Evolutionary conservation across 371 early-diverging fungal species (phyloP), one percentile per base, ranked within the genome.

Genomic region (Mucor irregularis): DNA sequence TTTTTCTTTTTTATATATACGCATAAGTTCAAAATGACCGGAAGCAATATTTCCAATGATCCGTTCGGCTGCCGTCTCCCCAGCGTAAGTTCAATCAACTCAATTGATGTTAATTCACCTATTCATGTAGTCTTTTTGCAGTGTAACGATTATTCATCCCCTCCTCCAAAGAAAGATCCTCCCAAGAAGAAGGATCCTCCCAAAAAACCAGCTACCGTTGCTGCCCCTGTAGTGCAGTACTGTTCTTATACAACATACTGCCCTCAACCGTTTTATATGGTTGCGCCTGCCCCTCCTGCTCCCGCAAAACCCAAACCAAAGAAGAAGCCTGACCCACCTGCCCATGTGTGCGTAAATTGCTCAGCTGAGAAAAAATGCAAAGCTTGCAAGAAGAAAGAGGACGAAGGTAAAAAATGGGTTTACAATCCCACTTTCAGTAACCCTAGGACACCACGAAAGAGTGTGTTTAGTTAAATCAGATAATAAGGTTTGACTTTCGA

Each of bases 281-380:
- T 11, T 13, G 14, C 13, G 5, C 39, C 37, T 34, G 24, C 49
- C 26, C 35, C 35, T 34, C 35, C 35, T 4, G 10, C 35, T 17
- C 48, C 53, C 0, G 45, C 40, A 21, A 6, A 22, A 8, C 40
- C 49, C 4, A 26, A 29, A 28, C 11, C 11, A 49, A 40, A 26
- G n/a, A 21, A 43, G 30, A 31, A 42, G 21, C 26, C 16, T 11
- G 29, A 45, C n/a, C n/a, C n/a, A 30, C n/a, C 16, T 14, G 6
- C 34, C 1, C 40, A 51, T 19, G 40, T 29, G 7, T 51, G 52
- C 14, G 52, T 51, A 5, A 40, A 39, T n/a, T 51, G 52, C 30
- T 30, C 35, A n/a, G 29, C 29, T 17, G 40, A 56, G 21, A 49
- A 56, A 1, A 56, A 56, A 40, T 48, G 40, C 9, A 25, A 31